Conservation (phyloP, 345 rosid species). For the Populus tremula region DNA sequence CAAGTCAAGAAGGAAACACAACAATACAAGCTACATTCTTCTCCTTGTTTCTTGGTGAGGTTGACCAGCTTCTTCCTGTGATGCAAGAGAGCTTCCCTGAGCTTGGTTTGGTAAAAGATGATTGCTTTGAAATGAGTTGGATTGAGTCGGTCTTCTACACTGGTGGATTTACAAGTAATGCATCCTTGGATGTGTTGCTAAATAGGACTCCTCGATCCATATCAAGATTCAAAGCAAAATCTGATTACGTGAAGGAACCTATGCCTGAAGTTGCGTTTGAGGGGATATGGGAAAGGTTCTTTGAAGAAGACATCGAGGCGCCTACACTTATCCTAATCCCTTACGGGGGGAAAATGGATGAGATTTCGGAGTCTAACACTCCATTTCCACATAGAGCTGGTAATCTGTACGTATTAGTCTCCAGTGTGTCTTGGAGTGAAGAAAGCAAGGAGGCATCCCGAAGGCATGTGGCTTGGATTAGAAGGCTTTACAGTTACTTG, state of each 20-base stretch:
- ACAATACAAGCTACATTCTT: slow-evolving; percentile 34
- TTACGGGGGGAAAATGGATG: slow-evolving; percentile 59
- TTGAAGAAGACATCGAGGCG: slow-evolving; percentile 5
- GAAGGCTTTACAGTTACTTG: slow-evolving; percentile 36
- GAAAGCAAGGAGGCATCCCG: slow-evolving; percentile 20
- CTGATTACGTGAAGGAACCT: slow-evolving; percentile 53
- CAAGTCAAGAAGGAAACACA: slow-evolving; percentile 10
- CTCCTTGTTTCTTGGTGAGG: slow-evolving; percentile 38
- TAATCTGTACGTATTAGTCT: slow-evolving; percentile 47
- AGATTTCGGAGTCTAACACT: slow-evolving; percentile 30
- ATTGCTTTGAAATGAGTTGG: neutral
- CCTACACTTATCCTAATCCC: slow-evolving; percentile 44
- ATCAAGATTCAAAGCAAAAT: slow-evolving; percentile 51
- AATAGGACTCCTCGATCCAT: slow-evolving; percentile 35
- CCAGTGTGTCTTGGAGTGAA: slow-evolving; percentile 35
- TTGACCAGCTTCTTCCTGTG: slow-evolving; percentile 28
- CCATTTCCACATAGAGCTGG: slow-evolving; percentile 53
- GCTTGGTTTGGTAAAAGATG: neutral
- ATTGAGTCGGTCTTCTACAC: neutral
- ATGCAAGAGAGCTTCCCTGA: slow-evolving; percentile 35
- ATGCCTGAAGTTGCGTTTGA: slow-evolving; percentile 33
- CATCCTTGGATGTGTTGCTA: slow-evolving; percentile 21
- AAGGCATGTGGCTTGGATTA: slow-evolving; percentile 18
- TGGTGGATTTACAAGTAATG: neutral
- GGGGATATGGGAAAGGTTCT: slow-evolving; percentile 47